These are phyloP conservation scores for Colletotrichum graminicola DNA, from an alignment of 2,329 filamentous ascomycete genomes.

Conservation along the genomic window DNA sequence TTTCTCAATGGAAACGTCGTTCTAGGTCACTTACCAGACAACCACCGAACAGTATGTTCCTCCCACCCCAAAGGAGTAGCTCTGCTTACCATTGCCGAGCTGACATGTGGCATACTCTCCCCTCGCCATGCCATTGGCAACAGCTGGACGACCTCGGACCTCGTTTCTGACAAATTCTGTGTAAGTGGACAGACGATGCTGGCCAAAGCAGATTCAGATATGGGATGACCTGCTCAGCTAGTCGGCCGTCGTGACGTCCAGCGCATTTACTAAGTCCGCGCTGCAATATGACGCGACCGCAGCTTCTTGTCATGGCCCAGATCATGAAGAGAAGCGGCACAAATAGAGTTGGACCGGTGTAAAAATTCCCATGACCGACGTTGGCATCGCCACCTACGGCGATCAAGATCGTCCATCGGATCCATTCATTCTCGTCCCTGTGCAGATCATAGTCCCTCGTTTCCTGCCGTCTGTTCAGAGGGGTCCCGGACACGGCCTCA, in stretches of 20 bases:
- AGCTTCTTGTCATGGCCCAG: background rate
- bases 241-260: slow-evolving; percentile 6
- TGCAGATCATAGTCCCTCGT: slow-evolving; percentile 22
- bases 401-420: background rate
- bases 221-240: slow-evolving; percentile 19
- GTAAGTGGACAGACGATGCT: slow-evolving; percentile 22
- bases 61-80: background rate
- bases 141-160: slow-evolving; percentile 14
- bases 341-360: slow-evolving; percentile 4
- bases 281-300: background rate
- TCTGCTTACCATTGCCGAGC: slow-evolving; percentile 8
- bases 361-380: slow-evolving; percentile 20
- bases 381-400: background rate
- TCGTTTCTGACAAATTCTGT: slow-evolving; percentile 37
- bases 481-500: background rate
- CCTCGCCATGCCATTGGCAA: slow-evolving; percentile 18
- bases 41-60: background rate
- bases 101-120: slow-evolving; percentile 18
- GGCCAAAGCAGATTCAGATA: slow-evolving; percentile 18
- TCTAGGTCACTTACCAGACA: background rate
- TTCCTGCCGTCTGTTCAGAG: slow-evolving; percentile 1
- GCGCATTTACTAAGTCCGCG: slow-evolving; percentile 3
- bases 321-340: background rate
- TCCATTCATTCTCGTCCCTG: background rate
- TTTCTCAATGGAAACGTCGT: background rate